Conservation (phyloP, 2,329 filamentous ascomycete species). For the Shiraia bambusicola region DNA sequence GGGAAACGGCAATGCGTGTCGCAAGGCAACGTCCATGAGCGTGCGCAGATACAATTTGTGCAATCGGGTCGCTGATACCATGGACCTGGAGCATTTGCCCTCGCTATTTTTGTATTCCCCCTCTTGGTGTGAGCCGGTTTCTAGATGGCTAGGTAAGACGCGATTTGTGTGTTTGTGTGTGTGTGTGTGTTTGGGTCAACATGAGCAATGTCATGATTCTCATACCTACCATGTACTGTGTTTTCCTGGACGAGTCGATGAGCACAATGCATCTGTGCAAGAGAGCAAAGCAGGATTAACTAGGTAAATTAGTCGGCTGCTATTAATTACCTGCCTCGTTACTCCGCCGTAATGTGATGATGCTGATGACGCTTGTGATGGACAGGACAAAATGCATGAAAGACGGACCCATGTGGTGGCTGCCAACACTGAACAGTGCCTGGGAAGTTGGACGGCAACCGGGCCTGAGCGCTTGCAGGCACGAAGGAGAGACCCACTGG, state of each 20-base stretch:
- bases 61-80: slow-evolving; percentile 6
- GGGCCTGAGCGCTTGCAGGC: slow-evolving; percentile 35
- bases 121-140: not conserved
- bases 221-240: too few relatives aligned
- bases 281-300: too few relatives aligned
- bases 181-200: too few relatives aligned
- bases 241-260: too few relatives aligned
- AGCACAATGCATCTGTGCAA: too few relatives aligned
- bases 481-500: slow-evolving; percentile 22
- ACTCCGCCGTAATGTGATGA: slow-evolving; percentile 19
- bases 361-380: slow-evolving; percentile 27
- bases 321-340: too few relatives aligned
- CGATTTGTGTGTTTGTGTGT: too few relatives aligned
- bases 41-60: slow-evolving; percentile 28
- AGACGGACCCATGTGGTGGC: slow-evolving; percentile 24
- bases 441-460: slow-evolving; percentile 21
- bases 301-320: too few relatives aligned
- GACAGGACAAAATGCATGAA: slow-evolving; percentile 33
- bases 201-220: too few relatives aligned
- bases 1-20: slow-evolving; percentile 31
- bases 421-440: slow-evolving; percentile 19
- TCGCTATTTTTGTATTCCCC: not conserved
- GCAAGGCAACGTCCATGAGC: slow-evolving; percentile 27
- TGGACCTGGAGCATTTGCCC: slow-evolving; percentile 3
- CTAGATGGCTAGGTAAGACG: too few relatives aligned